Evolutionary conservation across 352 stramenopile genomes (phyloP), one percentile per base, ranked within the genome.

Genomic region (Phytophthora fragariae): DNA sequence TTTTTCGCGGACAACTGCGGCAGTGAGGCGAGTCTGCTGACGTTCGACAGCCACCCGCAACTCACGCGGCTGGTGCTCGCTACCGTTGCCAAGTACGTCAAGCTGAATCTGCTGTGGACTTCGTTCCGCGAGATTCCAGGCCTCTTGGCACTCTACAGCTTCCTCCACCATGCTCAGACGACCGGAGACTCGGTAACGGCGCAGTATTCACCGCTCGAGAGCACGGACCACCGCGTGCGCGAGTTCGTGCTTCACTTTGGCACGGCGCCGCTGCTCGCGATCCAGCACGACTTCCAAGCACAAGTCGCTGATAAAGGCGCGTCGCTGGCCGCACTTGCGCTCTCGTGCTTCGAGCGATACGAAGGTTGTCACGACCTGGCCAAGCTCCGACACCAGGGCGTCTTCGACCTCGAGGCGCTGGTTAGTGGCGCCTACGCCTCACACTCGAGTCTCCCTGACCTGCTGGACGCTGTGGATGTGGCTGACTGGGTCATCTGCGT

Each of bases 171-270:
- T 50, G 46, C 41, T 5, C 62, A 73, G 9, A 66, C 53, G 2
- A 41, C 41, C 29, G 21, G 21, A n/a, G 35, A 50, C 60, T 41
- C 62, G n/a, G 24, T n/a, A 31, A 19, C 39, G 31, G 27, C 19
- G 2, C 19, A 77, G 54, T 84, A 70, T 70, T 79, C 76, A 0
- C 72, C 75, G 17, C 57, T 81, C 17, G 78, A 87, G 57, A 54
- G 79, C 54, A 73, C 72, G 17, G 76, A 83, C 17, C 81, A 83
- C 59, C 71, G 78, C 6, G 60, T 89, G 10, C 67, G 79, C 1
- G 83, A 91, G 65, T 92, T 90, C 44, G 82, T 89, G 49, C 76
- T 91, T 37, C 82, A 79, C 58, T 90, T 92, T 55, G 73, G 76
- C 29, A 83, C 84, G 5, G 85, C 84, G 11, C 82, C 85, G 37